phyloP scores from a whole-genome alignment of 2,329 filamentous ascomycete genomes.

The Clonostachys chloroleuca region DNA sequence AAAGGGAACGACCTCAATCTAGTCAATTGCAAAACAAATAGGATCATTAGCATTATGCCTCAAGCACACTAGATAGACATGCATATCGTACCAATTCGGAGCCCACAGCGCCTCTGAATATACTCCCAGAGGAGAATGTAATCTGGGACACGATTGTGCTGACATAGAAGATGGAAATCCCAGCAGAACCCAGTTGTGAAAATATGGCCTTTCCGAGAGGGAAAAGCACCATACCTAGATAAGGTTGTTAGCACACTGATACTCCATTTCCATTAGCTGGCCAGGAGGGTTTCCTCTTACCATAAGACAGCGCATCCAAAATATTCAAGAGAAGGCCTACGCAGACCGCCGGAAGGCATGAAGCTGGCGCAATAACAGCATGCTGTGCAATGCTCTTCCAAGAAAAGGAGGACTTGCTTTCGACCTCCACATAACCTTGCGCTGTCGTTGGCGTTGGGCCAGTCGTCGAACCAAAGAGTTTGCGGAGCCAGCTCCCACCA shows the following conservation, averaged over 20 bases:
- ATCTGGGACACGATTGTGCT: conserved; percentile 94
- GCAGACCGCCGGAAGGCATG: conserved; percentile 78
- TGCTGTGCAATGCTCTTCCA: conserved; percentile 28
- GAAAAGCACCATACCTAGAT: conserved; percentile 82
- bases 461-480: conserved; percentile 7
- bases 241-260: conserved; percentile 6
- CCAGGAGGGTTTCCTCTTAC: conserved; percentile 30
- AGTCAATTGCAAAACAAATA: conserved; percentile 5
- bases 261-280: not conserved
- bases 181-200: conserved; percentile 79
- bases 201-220: conserved; percentile 86
- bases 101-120: conserved; percentile 86
- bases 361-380: conserved; percentile 61
- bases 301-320: conserved; percentile 91
- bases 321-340: conserved; percentile 89
- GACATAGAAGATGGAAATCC: conserved; percentile 98
- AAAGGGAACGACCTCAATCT: conserved; percentile 97
- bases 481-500: conserved; percentile 24
- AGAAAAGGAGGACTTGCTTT: too few species aligned
- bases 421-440: too few species aligned
- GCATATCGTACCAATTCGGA: conserved; percentile 72
- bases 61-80: not conserved
- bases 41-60: not conserved
- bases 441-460: too few species aligned
- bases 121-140: conserved; percentile 80